phyloP scores from a whole-genome alignment of 202 grass and related monocot species.

The Carex sylvatica region DNA sequence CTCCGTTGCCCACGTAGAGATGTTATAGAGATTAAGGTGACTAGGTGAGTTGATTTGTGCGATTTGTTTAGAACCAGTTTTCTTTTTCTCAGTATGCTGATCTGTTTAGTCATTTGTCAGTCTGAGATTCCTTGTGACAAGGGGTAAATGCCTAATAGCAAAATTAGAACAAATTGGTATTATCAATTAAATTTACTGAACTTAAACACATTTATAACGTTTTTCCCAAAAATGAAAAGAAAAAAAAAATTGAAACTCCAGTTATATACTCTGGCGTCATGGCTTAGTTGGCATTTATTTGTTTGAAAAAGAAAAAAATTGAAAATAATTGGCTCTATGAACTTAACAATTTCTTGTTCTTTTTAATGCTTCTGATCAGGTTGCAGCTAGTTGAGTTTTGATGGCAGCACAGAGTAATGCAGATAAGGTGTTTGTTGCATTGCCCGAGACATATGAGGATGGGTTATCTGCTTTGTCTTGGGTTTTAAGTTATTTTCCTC shows the following conservation, averaged over 20 bases:
- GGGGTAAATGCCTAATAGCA: background rate
- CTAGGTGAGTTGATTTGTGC: background rate
- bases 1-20: background rate
- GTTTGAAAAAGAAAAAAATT: background rate
- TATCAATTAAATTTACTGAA: background rate
- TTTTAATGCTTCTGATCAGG: background rate
- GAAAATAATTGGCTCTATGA: background rate
- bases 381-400: background rate
- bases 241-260: background rate
- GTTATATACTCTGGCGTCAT: background rate
- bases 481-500: slow-evolving; percentile 32
- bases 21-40: background rate
- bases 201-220: background rate
- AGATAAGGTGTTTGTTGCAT: slow-evolving; percentile 54
- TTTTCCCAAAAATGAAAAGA: background rate
- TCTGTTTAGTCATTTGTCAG: slow-evolving; percentile 35
- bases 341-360: background rate
- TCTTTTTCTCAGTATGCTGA: slow-evolving; percentile 19
- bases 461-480: slow-evolving; percentile 45
- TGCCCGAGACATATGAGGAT: slow-evolving; percentile 52
- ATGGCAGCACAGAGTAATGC: slow-evolving; percentile 11
- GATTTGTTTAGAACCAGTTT: background rate
- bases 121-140: background rate
- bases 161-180: background rate
- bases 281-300: background rate